Evolutionary conservation across 23 red algal species (phyloP).

Genomic region (Gracilaria caudata): DNA sequence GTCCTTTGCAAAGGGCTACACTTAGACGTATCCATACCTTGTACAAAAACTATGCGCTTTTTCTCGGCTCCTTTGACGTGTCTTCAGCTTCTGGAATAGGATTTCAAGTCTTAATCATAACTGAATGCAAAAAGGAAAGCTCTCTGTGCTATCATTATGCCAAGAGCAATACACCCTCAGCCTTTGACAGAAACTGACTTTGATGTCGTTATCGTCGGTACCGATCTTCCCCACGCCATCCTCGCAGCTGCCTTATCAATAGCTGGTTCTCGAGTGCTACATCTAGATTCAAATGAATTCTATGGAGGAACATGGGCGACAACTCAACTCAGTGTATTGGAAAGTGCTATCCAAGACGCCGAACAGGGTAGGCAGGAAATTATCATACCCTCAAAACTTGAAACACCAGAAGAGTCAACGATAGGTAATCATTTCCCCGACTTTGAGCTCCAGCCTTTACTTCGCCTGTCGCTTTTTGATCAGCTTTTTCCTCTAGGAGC

Average conservation of each 20-base stretch:
- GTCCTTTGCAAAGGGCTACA: not conserved
- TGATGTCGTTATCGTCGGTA: slow-evolving; percentile 53
- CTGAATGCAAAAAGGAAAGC: not conserved
- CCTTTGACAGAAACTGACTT: slow-evolving; percentile 23
- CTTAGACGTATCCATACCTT: too few relatives aligned
- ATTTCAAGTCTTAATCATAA: not conserved
- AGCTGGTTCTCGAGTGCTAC: slow-evolving; percentile 55
- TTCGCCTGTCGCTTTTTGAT: not conserved
- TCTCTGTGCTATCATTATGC: not conserved
- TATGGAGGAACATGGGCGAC: slow-evolving; percentile 48
- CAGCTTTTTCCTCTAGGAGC: slow-evolving; percentile 2
- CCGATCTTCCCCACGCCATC: slow-evolving; percentile 39
- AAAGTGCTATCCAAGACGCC: not conserved
- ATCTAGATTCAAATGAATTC: slow-evolving; percentile 56
- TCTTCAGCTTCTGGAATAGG: not conserved
- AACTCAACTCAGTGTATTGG: not conserved
- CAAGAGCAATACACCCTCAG: not conserved
- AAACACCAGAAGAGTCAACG: not conserved
- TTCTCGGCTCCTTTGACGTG: not conserved
- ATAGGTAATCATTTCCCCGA: not conserved
- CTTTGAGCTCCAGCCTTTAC: not conserved
- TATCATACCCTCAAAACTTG: not conserved
- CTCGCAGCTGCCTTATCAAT: slow-evolving; percentile 65
- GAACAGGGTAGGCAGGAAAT: not conserved
- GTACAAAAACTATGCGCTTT: too few relatives aligned